Evolutionary conservation across 2,329 filamentous ascomycete genomes (phyloP), one percentile per base, ranked within the genome.

Genomic region (Metarhizium album): DNA sequence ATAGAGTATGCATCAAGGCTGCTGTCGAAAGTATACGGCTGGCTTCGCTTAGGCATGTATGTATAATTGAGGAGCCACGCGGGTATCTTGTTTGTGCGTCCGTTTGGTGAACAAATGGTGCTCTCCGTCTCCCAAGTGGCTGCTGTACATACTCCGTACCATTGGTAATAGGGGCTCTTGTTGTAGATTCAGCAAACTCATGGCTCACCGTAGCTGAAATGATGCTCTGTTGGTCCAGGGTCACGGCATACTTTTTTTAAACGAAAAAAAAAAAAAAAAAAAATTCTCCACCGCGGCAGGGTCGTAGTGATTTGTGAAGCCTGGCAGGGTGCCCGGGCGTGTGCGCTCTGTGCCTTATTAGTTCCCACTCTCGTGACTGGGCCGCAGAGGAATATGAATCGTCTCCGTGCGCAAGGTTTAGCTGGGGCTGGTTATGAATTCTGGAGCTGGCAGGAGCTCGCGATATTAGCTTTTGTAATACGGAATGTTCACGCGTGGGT

Each of bases 41-140:
- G 42, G 50, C 38, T 20, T 52, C 51, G 47, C 51, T 46, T 52
- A 49, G 24, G 29, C 46, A 49, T 18, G 27, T 40, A 48, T 52
- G 46, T 31, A 47, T 49, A 47, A 49, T 45, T 42, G 45, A 49
- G 37, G 45, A 50, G 51, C 47, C 47, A 50, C 35, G 51, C 51
- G 47, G 51, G 45, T 45, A 45, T 48, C n/a, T 22, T 45, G 40
- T 31, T 48, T 45, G 50, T 48, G 50, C 46, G 45, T 46, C 46
- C 50, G 46, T 24, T 22, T 24, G 40, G 40, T n/a, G 40, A 22
- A 22, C 40, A 4, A 24, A 14, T 13, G 20, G 20, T 40, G 9
- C 20, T 18, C 18, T 9, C 18, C 7, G 22, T 42, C 22, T 11
- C 3, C 37, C 37, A 20, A 40, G n/a, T 40, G 18, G 8, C 14